Conservation (phyloP, 345 rosid species). For the Rhodomyrtus tomentosa region DNA sequence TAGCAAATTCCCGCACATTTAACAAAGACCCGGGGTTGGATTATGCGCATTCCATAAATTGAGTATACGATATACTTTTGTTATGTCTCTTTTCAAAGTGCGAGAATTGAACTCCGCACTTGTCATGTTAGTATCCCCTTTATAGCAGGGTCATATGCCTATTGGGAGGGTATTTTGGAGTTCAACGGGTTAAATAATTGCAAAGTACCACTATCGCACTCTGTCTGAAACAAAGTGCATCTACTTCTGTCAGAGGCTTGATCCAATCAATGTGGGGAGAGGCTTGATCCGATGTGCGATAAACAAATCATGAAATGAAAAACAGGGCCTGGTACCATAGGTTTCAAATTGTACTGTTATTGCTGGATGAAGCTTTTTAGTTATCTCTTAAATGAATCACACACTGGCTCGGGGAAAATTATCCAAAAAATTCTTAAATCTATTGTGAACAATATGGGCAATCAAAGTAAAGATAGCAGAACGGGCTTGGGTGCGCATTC, state of each 20-base stretch:
- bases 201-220: not conserved
- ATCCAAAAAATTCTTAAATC: not conserved
- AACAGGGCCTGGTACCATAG: not conserved
- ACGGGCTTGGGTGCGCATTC: too few relatives aligned
- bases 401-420: not conserved
- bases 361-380: not conserved
- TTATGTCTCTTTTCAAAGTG: too few relatives aligned
- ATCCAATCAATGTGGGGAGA: not conserved
- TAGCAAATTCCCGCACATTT: not conserved
- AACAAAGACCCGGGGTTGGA: not conserved
- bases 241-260: not conserved
- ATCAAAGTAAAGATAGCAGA: too few relatives aligned
- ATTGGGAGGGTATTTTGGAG: not conserved
- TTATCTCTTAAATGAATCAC: not conserved
- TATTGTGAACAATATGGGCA: too few relatives aligned
- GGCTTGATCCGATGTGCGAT: not conserved
- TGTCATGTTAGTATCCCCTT: too few relatives aligned
- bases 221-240: not conserved
- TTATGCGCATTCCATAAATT: too few relatives aligned
- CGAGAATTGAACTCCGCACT: too few relatives aligned
- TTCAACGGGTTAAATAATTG: not conserved
- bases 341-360: not conserved
- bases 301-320: not conserved
- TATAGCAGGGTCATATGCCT: too few relatives aligned
- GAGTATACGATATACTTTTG: too few relatives aligned